Conservation (phyloP, 2,329 filamentous ascomycete genomes). For the Botrytis aclada region DNA sequence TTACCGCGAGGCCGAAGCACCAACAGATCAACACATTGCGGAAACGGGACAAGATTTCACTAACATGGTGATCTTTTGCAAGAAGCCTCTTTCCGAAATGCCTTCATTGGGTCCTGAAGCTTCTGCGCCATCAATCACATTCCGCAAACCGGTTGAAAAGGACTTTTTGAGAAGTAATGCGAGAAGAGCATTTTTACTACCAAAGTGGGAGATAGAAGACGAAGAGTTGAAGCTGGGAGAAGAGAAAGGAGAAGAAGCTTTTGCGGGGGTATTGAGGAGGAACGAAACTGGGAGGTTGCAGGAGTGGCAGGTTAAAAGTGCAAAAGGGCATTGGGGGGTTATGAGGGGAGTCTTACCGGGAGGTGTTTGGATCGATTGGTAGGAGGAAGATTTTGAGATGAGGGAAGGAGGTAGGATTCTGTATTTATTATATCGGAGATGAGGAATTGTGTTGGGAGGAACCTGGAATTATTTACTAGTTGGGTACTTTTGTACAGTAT, state of each 20-base stretch:
- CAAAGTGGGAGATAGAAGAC: constrained; percentile 62
- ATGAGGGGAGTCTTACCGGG: constrained; percentile 82
- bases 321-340: constrained; percentile 82
- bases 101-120: background rate
- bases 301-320: constrained; percentile 71
- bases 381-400: constrained; percentile 31
- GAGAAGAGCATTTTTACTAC: constrained; percentile 66
- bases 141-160: constrained; percentile 59
- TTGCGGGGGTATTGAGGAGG: constrained; percentile 49
- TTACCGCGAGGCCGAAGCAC: constrained; percentile 72
- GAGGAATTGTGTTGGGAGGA: background rate
- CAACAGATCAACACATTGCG: constrained; percentile 48
- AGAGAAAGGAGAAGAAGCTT: constrained; percentile 42
- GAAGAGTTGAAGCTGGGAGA: constrained; percentile 24
- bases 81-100: constrained; percentile 22
- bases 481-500: background rate
- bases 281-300: constrained; percentile 66
- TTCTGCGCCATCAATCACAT: constrained; percentile 48
- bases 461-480: background rate
- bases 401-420: background rate
- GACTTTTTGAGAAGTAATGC: constrained; percentile 74
- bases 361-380: constrained; percentile 86
- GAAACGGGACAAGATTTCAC: constrained; percentile 68
- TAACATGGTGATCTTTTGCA: constrained; percentile 95
- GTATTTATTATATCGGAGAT: background rate